A percentile compares a stretch with the other conserved stretches of the same genome.
Conservation (phyloP, 495 filamentous ascomycete genomes). For the Tirmania nivea region DNA sequence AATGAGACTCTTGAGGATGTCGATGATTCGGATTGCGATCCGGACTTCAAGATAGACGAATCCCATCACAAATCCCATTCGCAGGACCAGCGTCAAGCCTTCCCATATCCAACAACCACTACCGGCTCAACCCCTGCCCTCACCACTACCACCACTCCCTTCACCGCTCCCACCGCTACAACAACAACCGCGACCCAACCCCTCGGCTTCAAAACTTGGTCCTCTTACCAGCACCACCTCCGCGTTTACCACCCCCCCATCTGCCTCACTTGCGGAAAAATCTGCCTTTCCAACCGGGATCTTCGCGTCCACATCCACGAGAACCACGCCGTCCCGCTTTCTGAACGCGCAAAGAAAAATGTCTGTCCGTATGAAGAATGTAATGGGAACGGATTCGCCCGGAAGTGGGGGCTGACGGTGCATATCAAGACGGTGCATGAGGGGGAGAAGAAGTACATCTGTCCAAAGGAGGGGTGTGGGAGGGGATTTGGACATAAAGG, state of each 20-base stretch:
- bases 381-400: slow-evolving; percentile 43
- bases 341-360: slow-evolving; percentile 36
- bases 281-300: slow-evolving; percentile 36
- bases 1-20: neutral
- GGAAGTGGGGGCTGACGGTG: slow-evolving; percentile 52
- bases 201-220: slow-evolving; percentile 48
- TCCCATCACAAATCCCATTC: no score
- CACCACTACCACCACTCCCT: neutral
- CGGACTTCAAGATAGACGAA: no score
- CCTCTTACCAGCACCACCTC: slow-evolving; percentile 48
- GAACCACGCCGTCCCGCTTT: slow-evolving; percentile 38
- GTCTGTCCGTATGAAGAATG: slow-evolving; percentile 31
- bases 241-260: slow-evolving; percentile 45
- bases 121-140: neutral
- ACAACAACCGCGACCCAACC: slow-evolving; percentile 2
- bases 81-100: no score
- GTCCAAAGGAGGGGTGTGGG: slow-evolving; percentile 6
- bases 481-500: slow-evolving; percentile 14
- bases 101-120: neutral
- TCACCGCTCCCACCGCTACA: neutral
- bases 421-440: slow-evolving; percentile 60
- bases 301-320: slow-evolving; percentile 49
- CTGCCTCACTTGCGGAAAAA: slow-evolving; percentile 48
- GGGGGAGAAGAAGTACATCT: slow-evolving; percentile 22
- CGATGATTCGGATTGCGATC: neutral